Conservation (phyloP, 306 rosid genomes). For the Lupinus albus region DNA sequence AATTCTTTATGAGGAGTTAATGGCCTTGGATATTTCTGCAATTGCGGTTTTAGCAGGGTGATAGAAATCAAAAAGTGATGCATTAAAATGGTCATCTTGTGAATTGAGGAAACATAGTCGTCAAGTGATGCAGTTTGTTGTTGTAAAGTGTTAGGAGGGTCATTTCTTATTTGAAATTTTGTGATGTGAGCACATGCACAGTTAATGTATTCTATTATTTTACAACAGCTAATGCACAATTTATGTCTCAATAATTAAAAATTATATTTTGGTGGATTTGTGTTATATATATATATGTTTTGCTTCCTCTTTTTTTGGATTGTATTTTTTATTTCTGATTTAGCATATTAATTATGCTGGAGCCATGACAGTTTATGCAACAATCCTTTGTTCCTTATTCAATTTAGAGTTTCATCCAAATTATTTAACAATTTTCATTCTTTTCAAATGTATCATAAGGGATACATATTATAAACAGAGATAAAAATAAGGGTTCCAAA, state of each 20-base stretch:
- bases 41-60: constrained; percentile 68
- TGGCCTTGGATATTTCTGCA: constrained; percentile 74
- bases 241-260: constrained; percentile 55
- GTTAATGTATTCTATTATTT: constrained; percentile 68
- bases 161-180: constrained; percentile 55
- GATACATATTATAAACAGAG: constrained; percentile 37
- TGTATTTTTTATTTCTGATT: constrained; percentile 41
- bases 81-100: constrained; percentile 69
- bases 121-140: constrained; percentile 54
- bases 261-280: constrained; percentile 43
- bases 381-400: constrained; percentile 37
- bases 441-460: constrained; percentile 28
- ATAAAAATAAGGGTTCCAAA: neutral
- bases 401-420: constrained; percentile 34
- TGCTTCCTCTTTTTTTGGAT: constrained; percentile 38
- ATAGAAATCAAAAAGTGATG: constrained; percentile 75
- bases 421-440: constrained; percentile 14
- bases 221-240: constrained; percentile 67
- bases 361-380: constrained; percentile 29
- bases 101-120: constrained; percentile 72
- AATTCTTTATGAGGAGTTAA: constrained; percentile 70
- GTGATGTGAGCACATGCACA: constrained; percentile 69
- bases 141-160: constrained; percentile 82
- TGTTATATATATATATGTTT: constrained; percentile 19
- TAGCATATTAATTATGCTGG: constrained; percentile 26